Base-by-base conservation (phyloP, 768 basidiomycete species). In the Sporobolomyces pararoseus region DNA sequence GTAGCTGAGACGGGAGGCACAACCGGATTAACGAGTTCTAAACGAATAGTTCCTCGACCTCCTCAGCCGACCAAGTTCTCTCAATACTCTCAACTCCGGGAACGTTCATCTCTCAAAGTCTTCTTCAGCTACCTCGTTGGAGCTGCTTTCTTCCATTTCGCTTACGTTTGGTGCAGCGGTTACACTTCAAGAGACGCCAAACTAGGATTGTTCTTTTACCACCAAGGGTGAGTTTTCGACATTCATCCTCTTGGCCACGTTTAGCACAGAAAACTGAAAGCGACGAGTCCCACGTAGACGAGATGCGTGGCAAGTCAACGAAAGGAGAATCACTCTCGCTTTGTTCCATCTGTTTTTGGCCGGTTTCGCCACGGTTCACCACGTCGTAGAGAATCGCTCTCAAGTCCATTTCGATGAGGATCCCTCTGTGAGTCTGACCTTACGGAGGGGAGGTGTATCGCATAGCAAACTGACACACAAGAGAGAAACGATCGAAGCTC, bases 291-390 rank as follows among this genome's bases (percentile, higher is more conserved):
- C 2, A 2, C 1, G 2, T 1, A 73, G 68, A 14, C 68, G 72
- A 2, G 72, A 70, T 25, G 29, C 65, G 7, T 68, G 68, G 61
- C 58, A 67, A 44, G n/a, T 74, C 27, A 74, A 74, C 47, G 73
- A 74, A 66, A 46, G 73, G 32, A 59, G 65, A 10, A 34, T 74
- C 49, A 42, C 57, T 32, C 66, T 74, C 27, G 53, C 34, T 1
- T 12, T 74, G 3, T 34, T 67, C 19, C 63, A 74, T 21, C 35
- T 35, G 29, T 54, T 52, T 4, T 39, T 70, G n/a, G 73, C 54
- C 2, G 52, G 13, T 3, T 49, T 27, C 16, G 73, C 63, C 7
- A 62, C 63, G 1, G 58, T 52, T 2, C 37, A 65, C n/a, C 69
- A 68, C 47, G 44, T 71, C 42, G 34, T 50, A 2, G 10, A 44